These are phyloP conservation scores for Earliella scabrosa DNA, from an alignment of 1,284 basidiomycete genomes.

Conservation along the genomic window DNA sequence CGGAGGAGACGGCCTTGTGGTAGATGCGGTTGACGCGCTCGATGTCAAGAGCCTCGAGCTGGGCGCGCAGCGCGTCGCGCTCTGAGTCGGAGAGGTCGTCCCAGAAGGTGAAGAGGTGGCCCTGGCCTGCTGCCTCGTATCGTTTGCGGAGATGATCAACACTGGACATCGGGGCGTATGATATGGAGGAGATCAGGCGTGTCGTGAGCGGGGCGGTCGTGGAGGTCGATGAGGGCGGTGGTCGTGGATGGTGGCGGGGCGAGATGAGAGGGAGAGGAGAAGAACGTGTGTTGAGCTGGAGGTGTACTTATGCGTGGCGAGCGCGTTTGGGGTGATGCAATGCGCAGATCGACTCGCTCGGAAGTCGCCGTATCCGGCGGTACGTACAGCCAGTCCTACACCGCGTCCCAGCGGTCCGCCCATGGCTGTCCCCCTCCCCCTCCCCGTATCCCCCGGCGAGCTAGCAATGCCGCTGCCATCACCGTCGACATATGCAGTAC, in stretches of 20 bases:
- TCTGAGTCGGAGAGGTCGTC: constrained; percentile 70
- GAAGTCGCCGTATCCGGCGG: constrained; percentile 22
- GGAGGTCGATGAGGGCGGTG: background rate
- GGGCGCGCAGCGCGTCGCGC: constrained; percentile 66
- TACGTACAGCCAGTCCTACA: constrained; percentile 8
- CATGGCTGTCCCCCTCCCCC: constrained; percentile 9
- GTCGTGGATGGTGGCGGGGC: background rate
- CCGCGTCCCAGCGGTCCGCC: constrained; percentile 10
- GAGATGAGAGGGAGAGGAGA: background rate
- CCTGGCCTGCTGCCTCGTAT: constrained; percentile 85
- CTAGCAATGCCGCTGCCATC: background rate
- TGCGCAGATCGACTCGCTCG: constrained; percentile 3
- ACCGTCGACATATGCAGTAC: too few relatives aligned
- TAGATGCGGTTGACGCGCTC: constrained; percentile 91
- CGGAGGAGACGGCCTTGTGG: constrained; percentile 75
- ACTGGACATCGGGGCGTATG: constrained; percentile 27
- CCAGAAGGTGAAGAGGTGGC: constrained; percentile 91
- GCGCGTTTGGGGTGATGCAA: constrained; percentile 3
- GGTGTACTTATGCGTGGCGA: constrained; percentile 13
- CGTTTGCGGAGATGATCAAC: constrained; percentile 50
- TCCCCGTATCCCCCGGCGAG: too few relatives aligned
- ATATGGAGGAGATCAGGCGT: constrained; percentile 2
- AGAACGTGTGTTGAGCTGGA: background rate
- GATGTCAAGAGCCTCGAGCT: constrained; percentile 87
- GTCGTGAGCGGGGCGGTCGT: constrained; percentile 3